These are phyloP conservation scores for Leishmania gerbilli DNA, from an alignment of 208 protist species.

Conservation along the genomic window DNA sequence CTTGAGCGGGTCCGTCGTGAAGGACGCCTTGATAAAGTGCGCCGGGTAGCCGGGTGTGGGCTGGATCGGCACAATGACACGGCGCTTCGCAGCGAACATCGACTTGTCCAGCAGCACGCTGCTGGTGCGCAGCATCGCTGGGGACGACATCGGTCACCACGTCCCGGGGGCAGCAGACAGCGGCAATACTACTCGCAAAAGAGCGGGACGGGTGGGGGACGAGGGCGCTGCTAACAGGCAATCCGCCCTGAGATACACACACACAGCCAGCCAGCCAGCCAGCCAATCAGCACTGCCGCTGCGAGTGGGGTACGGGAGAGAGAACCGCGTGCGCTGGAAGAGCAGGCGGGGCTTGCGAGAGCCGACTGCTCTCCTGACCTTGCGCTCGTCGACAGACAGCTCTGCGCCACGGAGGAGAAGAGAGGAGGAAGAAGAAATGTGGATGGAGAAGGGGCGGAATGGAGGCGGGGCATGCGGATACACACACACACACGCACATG, in stretches of 20 bases:
- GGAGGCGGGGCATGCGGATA: background rate
- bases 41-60: conserved; percentile 80
- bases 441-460: background rate
- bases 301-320: background rate
- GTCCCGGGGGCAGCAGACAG: background rate
- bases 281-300: background rate
- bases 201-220: too few relatives aligned
- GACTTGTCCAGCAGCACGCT: conserved; percentile 80
- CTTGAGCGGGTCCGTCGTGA: conserved; percentile 90
- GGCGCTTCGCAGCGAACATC: conserved; percentile 91
- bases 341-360: conserved; percentile 7
- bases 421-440: background rate
- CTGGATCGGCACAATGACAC: conserved; percentile 89
- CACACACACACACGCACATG: background rate
- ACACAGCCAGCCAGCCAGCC: background rate
- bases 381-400: background rate
- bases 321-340: conserved; percentile 3
- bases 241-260: background rate
- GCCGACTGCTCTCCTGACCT: conserved; percentile 1
- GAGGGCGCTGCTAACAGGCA: background rate
- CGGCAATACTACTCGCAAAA: background rate
- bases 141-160: background rate
- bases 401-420: background rate
- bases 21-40: conserved; percentile 85
- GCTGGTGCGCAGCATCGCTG: conserved; percentile 37